Conservation (phyloP, 2,329 filamentous ascomycete species). For the Sporothrix curviconia region DNA sequence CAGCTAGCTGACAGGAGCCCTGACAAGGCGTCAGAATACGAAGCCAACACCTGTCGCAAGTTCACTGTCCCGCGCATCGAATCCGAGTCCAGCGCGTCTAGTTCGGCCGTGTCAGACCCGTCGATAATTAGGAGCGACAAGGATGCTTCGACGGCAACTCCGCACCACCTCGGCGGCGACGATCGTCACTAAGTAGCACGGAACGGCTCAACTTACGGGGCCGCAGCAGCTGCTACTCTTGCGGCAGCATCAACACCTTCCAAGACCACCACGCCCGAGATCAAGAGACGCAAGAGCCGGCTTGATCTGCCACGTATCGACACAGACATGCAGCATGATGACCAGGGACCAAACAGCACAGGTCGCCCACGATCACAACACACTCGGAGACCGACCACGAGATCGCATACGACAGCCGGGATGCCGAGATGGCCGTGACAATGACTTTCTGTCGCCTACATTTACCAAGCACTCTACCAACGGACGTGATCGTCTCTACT, state of each 20-base stretch:
- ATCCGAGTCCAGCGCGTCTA: slow-evolving; percentile 19
- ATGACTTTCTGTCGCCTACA: slow-evolving; percentile 35
- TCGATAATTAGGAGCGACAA: background rate
- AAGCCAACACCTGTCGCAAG: slow-evolving; percentile 39
- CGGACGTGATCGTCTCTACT: slow-evolving; percentile 39
- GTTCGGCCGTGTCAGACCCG: slow-evolving; percentile 3
- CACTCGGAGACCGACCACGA: slow-evolving; percentile 22
- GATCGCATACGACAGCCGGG: slow-evolving; percentile 27
- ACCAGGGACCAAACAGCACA: slow-evolving; percentile 9
- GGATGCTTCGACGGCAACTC: background rate
- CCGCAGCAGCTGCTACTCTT: background rate
- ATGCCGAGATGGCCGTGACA: slow-evolving; percentile 24
- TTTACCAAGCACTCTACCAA: slow-evolving; percentile 35
- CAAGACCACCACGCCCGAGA: background rate
- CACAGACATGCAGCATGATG: slow-evolving; percentile 34
- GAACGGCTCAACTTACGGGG: slow-evolving; percentile 1
- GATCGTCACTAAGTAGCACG: background rate
- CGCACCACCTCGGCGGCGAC: background rate
- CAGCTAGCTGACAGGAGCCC: background rate
- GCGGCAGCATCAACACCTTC: background rate
- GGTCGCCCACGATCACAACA: slow-evolving; percentile 30
- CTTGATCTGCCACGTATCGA: slow-evolving; percentile 40
- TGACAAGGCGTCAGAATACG: slow-evolving; percentile 24
- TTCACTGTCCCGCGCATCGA: slow-evolving; percentile 24
- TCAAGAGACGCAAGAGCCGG: slow-evolving; percentile 30